Percentiles rank a stretch among this genome's conserved stretches.
phyloP scores from a whole-genome alignment of 2,329 filamentous ascomycete species.

The Fusarium floridanum region DNA sequence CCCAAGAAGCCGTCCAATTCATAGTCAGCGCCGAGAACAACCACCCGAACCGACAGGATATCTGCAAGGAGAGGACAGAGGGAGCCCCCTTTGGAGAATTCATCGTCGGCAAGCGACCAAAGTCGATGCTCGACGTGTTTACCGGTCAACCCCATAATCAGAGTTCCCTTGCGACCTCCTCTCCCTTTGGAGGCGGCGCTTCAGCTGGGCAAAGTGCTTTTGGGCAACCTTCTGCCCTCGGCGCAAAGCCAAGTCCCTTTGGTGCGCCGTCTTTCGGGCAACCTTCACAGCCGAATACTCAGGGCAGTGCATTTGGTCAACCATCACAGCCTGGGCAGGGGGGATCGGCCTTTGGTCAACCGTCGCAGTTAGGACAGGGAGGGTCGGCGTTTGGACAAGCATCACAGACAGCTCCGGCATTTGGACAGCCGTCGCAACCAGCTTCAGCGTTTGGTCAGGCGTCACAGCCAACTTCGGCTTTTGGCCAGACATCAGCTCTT shows the following conservation, averaged over 20 bases:
- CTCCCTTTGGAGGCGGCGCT: constrained; percentile 49
- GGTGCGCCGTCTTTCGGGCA: constrained; percentile 12
- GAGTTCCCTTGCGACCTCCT: constrained; percentile 59
- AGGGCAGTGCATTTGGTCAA: not conserved
- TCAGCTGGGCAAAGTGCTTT: constrained; percentile 50
- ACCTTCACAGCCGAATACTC: not conserved
- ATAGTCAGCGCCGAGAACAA: constrained; percentile 74
- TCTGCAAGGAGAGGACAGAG: constrained; percentile 64
- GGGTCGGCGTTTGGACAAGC: constrained; percentile 4
- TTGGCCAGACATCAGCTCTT: constrained; percentile 52
- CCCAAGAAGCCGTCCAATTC: constrained; percentile 79
- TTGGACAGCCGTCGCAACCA: constrained; percentile 55
- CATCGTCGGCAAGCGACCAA: constrained; percentile 53
- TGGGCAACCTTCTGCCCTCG: constrained; percentile 50
- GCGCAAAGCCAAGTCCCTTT: constrained; percentile 50
- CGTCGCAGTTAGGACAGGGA: not conserved
- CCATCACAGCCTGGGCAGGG: not conserved
- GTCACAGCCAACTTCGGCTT: constrained; percentile 47
- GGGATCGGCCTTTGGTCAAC: not conserved
- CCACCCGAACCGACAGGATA: constrained; percentile 81
- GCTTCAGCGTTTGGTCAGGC: constrained; percentile 59
- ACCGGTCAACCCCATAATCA: constrained; percentile 49
- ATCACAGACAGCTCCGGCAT: constrained; percentile 55
- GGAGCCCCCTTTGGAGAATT: constrained; percentile 62
- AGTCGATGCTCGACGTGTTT: constrained; percentile 43